Percentiles rank a stretch among this genome's conserved stretches.
These are phyloP conservation scores for Hysterium pulicare DNA, from an alignment of 2,329 filamentous ascomycete species.

Conservation along the genomic window DNA sequence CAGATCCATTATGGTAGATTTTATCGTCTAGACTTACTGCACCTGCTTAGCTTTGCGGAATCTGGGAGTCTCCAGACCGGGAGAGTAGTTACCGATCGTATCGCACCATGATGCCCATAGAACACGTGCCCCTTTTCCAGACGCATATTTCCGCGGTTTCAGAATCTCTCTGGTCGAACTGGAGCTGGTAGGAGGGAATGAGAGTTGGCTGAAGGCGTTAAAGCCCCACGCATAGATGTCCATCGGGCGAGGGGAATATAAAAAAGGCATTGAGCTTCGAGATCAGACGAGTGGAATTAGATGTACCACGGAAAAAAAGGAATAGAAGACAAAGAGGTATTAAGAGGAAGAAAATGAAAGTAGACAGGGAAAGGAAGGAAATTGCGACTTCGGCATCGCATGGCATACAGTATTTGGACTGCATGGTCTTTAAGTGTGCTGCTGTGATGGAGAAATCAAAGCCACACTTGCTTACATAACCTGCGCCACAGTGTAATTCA, in stretches of 20 bases:
- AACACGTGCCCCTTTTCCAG: constrained; percentile 11
- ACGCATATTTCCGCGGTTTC: constrained; percentile 3
- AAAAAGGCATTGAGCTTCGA: not conserved
- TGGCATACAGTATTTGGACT: no score
- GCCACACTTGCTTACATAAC: no score
- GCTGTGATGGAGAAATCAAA: no score
- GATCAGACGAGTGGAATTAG: no score
- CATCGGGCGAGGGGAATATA: constrained; percentile 1
- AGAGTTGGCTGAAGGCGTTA: constrained; percentile 8
- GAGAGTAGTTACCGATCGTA: not conserved
- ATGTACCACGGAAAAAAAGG: no score
- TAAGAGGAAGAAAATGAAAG: no score
- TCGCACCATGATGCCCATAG: constrained; percentile 35
- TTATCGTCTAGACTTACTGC: not conserved
- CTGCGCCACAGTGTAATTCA: no score
- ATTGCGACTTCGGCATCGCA: no score
- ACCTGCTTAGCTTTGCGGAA: no score
- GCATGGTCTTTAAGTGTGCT: no score
- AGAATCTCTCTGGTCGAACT: not conserved
- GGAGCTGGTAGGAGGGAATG: not conserved
- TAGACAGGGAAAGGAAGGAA: no score
- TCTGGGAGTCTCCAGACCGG: not conserved
- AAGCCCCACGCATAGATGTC: constrained; percentile 17
- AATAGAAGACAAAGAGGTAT: no score
- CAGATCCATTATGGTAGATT: constrained; percentile 18